Evolutionary conservation across 345 rosid genomes (phyloP).

Genomic region (Arabidopsis suecica): DNA sequence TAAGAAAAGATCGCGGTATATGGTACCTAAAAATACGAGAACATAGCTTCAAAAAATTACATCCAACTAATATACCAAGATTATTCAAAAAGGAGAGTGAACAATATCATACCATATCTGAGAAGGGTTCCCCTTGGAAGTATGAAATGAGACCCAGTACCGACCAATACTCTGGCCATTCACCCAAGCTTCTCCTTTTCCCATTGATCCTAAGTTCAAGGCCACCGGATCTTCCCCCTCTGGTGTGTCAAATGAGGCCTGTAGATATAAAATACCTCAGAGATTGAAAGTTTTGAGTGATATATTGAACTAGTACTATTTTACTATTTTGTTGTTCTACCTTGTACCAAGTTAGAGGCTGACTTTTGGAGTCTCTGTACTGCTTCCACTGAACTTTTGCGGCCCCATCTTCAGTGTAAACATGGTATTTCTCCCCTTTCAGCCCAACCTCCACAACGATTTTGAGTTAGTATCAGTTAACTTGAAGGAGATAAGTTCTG

Average conservation of each 20-base stretch:
- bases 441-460: conserved; percentile 61
- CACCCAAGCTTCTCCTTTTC: conserved; percentile 88
- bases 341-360: conserved; percentile 82
- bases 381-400: conserved; percentile 56
- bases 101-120: conserved; percentile 61
- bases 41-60: conserved; percentile 7
- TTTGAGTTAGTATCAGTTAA: conserved; percentile 31
- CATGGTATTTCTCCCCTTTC: conserved; percentile 59
- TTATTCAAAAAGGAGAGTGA: background rate
- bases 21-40: conserved; percentile 52
- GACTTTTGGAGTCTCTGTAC: conserved; percentile 49
- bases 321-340: conserved; percentile 43
- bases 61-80: background rate
- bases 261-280: conserved; percentile 9
- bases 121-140: conserved; percentile 61
- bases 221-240: conserved; percentile 62
- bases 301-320: conserved; percentile 11
- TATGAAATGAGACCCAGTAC: conserved; percentile 71
- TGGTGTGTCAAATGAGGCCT: conserved; percentile 72
- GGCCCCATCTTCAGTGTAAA: conserved; percentile 55
- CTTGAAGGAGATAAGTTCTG: conserved; percentile 27
- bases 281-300: conserved; percentile 20
- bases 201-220: conserved; percentile 71
- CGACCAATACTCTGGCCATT: conserved; percentile 84
- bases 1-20: conserved; percentile 63